Conservation (phyloP, 2,329 filamentous ascomycete genomes). For the Neopestalotiopsis rosae region DNA sequence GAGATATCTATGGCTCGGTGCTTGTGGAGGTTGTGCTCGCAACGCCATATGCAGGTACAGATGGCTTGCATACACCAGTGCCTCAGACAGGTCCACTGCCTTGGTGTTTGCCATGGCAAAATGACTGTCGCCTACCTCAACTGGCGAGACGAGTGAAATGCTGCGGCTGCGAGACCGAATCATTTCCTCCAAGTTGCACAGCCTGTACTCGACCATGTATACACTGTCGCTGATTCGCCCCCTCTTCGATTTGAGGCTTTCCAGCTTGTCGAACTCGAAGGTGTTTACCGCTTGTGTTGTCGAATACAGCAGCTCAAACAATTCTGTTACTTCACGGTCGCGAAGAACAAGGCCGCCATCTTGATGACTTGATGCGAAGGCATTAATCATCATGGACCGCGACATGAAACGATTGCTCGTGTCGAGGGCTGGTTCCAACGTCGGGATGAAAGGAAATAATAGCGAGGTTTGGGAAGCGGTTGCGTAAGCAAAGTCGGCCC, state of each 20-base stretch:
- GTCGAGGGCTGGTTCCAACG: constrained; percentile 32
- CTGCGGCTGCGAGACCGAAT: constrained; percentile 24
- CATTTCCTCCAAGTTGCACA: constrained; percentile 34
- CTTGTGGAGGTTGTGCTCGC: constrained; percentile 36
- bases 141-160: constrained; percentile 19
- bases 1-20: constrained; percentile 34
- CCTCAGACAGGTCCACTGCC: constrained; percentile 34
- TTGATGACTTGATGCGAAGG: constrained; percentile 18
- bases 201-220: constrained; percentile 36
- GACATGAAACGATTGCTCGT: constrained; percentile 34
- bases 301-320: constrained; percentile 36
- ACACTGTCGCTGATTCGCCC: constrained; percentile 38
- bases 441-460: constrained; percentile 36
- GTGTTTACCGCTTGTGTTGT: constrained; percentile 34
- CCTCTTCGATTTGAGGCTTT: constrained; percentile 32
- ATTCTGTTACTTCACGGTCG: constrained; percentile 32
- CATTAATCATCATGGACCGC: constrained; percentile 29
- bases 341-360: constrained; percentile 29
- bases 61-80: constrained; percentile 35
- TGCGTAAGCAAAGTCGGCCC: constrained; percentile 40
- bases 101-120: constrained; percentile 17
- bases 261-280: constrained; percentile 38
- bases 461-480: constrained; percentile 34
- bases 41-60: constrained; percentile 38
- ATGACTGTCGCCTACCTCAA: constrained; percentile 5